Evolutionary conservation across 768 basidiomycete genomes (phyloP).

Genomic region (Termitomyces sp.): DNA sequence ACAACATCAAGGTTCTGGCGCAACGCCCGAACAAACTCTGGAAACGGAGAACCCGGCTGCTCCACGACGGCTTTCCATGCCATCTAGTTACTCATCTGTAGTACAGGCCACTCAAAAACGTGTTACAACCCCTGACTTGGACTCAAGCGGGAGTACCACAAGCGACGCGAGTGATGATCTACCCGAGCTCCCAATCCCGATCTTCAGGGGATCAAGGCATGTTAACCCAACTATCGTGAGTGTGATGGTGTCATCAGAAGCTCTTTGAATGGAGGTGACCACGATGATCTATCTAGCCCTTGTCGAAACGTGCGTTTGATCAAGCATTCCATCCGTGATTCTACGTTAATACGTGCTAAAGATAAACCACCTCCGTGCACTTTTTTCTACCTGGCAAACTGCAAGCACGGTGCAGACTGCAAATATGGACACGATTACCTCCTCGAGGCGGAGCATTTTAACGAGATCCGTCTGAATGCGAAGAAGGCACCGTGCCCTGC

Average conservation of each 20-base stretch:
- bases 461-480: conserved; percentile 48
- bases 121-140: conserved; percentile 30
- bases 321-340: conserved; percentile 2
- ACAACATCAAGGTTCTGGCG: conserved; percentile 21
- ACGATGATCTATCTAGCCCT: conserved; percentile 28
- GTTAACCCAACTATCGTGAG: conserved; percentile 49
- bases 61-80: conserved; percentile 13
- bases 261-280: background rate
- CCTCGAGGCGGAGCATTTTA: conserved; percentile 45
- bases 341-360: conserved; percentile 20
- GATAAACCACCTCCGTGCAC: conserved; percentile 66
- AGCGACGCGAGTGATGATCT: conserved; percentile 40
- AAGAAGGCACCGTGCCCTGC: conserved; percentile 59
- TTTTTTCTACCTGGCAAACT: conserved; percentile 55
- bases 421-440: conserved; percentile 60
- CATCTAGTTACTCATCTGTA: conserved; percentile 40
- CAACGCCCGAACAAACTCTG: conserved; percentile 15
- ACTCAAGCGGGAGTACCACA: conserved; percentile 35
- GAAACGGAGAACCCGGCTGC: conserved; percentile 1
- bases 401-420: conserved; percentile 53
- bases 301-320: conserved; percentile 53
- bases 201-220: conserved; percentile 33
- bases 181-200: conserved; percentile 21
- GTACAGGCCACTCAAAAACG: conserved; percentile 27
- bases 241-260: conserved; percentile 8